Conservation (phyloP, 345 rosid species). For the Anacardium occidentale region DNA sequence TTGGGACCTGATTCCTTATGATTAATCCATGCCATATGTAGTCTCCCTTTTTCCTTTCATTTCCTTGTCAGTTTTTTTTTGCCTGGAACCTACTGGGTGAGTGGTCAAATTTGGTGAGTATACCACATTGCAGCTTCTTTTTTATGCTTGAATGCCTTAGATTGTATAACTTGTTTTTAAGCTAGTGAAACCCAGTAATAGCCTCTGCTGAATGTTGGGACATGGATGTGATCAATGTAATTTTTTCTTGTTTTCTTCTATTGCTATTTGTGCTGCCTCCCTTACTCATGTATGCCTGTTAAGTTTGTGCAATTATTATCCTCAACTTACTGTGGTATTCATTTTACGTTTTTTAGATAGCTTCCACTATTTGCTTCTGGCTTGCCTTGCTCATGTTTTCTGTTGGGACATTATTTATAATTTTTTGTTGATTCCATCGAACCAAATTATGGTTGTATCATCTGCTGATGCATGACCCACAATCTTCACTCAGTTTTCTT, state of each 20-base stretch:
- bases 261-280: neutral
- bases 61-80: neutral
- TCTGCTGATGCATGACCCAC: neutral
- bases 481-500: neutral
- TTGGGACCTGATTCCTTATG: neutral
- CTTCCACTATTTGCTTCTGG: slow-evolving; percentile 1
- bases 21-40: neutral
- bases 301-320: neutral
- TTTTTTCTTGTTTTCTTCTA: neutral
- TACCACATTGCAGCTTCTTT: neutral
- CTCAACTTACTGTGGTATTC: neutral
- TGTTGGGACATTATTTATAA: neutral
- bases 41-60: neutral
- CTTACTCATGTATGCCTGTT: neutral
- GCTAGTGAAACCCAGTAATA: neutral
- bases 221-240: neutral
- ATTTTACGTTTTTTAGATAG: neutral
- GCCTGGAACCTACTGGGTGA: neutral
- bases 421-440: neutral
- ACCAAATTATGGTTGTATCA: no score
- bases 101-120: neutral
- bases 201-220: neutral
- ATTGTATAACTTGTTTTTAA: neutral
- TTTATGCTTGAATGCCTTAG: neutral
- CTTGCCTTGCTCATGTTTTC: neutral